Base-by-base conservation (phyloP, 2,329 filamentous ascomycete species). In the Pyrenophora tritici-repentis region DNA sequence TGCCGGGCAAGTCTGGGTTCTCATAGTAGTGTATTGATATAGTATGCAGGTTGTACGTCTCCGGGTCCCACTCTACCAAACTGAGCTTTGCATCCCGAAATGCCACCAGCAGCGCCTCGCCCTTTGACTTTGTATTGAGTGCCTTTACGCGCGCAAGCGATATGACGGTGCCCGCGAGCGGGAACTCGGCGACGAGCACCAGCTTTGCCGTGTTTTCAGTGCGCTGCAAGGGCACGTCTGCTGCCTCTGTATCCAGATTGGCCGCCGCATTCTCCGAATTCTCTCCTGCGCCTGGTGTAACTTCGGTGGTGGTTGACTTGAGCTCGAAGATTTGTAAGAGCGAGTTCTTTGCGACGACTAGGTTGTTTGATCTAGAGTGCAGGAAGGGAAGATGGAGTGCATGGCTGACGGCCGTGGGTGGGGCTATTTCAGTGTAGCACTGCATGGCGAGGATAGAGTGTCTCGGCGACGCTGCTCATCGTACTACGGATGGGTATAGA, bases 1-100 rank as follows among this genome's bases (percentile, higher is more conserved):
- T 65, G 45, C 88, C 86, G 60, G 88, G 85, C 55, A 93, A 79
- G 70, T 96, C 92, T 68, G 97, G 92, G 72, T 94, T 90, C 74
- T 99, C 94, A 76, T 97, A 99, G 80, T 92, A 97, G 78, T 99
- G 94, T 66, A 99, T 93, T 43, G 93, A 97, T 57, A 94, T 85
- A 45, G 93, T 97, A 63, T 88, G 86, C 63, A 97, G 86, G 43
- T 84, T 84, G 73, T 89, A 82, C 61, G 85, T 86, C 70, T 88
- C 85, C 7, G 90, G 86, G 71, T 97, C 90, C 94, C 94, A 99
- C 77, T 97, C 90, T 48, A 96, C 82, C 73, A 99, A 80, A 73
- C 90, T 95, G 68, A 97, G 82, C 76, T 96, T 96, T 35, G 94
- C 94, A 75, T 96, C 91, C 68, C 89, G 88, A 75, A 93, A 89